phyloP scores from a whole-genome alignment of 1,139 yeast genomes.

The Hyphopichia fennica region DNA sequence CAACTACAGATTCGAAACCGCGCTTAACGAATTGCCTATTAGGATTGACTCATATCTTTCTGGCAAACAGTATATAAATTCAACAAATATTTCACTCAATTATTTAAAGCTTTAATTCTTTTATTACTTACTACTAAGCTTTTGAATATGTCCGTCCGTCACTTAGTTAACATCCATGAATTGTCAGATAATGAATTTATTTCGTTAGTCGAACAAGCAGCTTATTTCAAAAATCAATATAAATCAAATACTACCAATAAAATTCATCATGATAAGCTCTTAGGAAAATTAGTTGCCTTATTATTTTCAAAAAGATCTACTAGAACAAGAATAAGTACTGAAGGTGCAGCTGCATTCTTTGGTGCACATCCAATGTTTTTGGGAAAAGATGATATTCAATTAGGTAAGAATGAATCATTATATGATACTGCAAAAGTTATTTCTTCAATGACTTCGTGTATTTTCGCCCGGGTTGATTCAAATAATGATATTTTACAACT shows the following conservation, averaged over 20 bases:
- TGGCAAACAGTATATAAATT: not conserved
- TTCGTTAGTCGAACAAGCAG: slow-evolving; percentile 61
- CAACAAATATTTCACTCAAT: not conserved
- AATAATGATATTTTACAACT: slow-evolving; percentile 82
- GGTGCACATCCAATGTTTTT: slow-evolving; percentile 97
- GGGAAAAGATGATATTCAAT: slow-evolving; percentile 93
- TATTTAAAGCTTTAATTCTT: not conserved
- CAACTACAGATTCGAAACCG: not conserved
- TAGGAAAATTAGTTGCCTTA: slow-evolving; percentile 81
- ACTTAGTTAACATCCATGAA: slow-evolving; percentile 70
- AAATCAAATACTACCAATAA: slow-evolving; percentile 19
- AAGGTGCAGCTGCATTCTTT: slow-evolving; percentile 89
- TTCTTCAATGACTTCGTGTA: slow-evolving; percentile 92
- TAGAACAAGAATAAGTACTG: slow-evolving; percentile 90
- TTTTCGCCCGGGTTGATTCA: slow-evolving; percentile 90
- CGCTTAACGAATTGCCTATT: slow-evolving; percentile 3
- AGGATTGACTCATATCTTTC: slow-evolving; percentile 1
- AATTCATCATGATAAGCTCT: slow-evolving; percentile 48
- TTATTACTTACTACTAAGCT: not conserved
- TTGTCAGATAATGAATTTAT: slow-evolving; percentile 60
- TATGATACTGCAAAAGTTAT: slow-evolving; percentile 87
- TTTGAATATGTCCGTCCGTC: slow-evolving; percentile 42
- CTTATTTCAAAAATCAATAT: slow-evolving; percentile 50
- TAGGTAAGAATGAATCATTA: slow-evolving; percentile 89
- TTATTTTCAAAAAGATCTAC: slow-evolving; percentile 90